Base-by-base conservation (phyloP, 768 basidiomycete species). In the Tylopilus rubrobrunneus region DNA sequence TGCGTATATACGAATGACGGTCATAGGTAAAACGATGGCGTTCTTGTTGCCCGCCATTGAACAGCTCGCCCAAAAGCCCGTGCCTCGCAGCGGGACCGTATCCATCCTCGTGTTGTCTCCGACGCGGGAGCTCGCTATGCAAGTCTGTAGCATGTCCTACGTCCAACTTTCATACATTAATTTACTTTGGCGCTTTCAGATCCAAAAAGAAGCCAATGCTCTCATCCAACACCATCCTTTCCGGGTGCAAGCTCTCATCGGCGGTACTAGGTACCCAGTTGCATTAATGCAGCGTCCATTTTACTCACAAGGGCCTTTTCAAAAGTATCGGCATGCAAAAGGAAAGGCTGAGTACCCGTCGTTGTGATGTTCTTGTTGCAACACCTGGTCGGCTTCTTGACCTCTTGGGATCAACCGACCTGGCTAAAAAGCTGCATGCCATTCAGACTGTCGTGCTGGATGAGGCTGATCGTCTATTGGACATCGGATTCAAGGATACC, bases 41-140 rank as follows among this genome's bases (percentile, higher is more conserved):
- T 90, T 90, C 64, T 80, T 86, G 17, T 70, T 90, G n/a, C 88
- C 88, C 0, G 82, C 87, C 29, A 74, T 90, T 40, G 86, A 90
- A 63, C 80, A 77, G 44, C 72, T 89, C 21, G 78, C 77, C 67
- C 67, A 75, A 53, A 75, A 78, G 59, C 74, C 77, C 50, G 64
- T 57, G 36, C 34, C 43, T 25, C 56, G 48, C 48, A 15, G 0
- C 7, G 63, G 56, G 0, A n/a, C 52, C 0, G 76, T 84, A 29
- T 87, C 82, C 19, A 79, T 84, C 37, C 77, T 85, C 25, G 79
- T 90, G 2, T 59, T 90, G 28, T 85, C 87, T 4, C 88, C 88
- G 0, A 89, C 88, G 1, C 77, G 87, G 53, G 88, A 90, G 64
- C 69, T 90, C 33, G 87, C 86, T 2, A 79, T 82, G 59, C 87